Evolutionary conservation across 2,329 filamentous ascomycete genomes (phyloP), one percentile per base, ranked within the genome.

Genomic region (Trichophyton benhamiae): DNA sequence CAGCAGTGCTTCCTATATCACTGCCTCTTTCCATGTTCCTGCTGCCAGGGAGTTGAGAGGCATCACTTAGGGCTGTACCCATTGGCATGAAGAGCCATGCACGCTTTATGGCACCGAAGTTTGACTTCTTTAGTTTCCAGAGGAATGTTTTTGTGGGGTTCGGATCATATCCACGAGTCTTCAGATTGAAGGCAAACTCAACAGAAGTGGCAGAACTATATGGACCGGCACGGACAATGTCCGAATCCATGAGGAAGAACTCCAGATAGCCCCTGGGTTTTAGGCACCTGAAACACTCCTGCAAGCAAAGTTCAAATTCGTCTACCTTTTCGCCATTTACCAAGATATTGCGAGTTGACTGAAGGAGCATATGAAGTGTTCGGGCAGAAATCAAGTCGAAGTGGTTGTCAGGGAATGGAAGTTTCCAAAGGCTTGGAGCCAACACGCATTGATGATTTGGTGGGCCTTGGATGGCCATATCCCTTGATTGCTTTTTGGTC

Each of bases 241-340:
- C 91, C 0, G 91, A 88, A 73, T 99, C 94, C 67, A 97, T 83
- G 52, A 97, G 77, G 64, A 85, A 86, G 76, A 94, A 99, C 71
- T 99, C 94, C 62, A 99, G 78, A 73, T 92, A 92, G 36, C 94
- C 94, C 58, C 90, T 91, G 0, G 92, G 91, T 77, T 96, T 96
- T 67, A 96, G 84, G 62, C 95, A 87, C 63, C 94, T 90, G 77
- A 89, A 85, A 72, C 91, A 95, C 76, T 99, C 94, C 59, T 79
- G 79, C 7, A 97, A 80, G 64, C 89, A 94, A 57, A 86, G 80
- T 71, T 95, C 89, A 81, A 91, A 96, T 75, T 97, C 92, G 69
- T 97, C 90, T 62, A 84, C 79, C 46, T 82, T 81, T 66, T 87
- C 83, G 68, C 86, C 82, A 33, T 80, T 81, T 0, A 41, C 17